Evolutionary conservation across 2,329 filamentous ascomycete species (phyloP).

Genomic region (Xylariaceae sp.): DNA sequence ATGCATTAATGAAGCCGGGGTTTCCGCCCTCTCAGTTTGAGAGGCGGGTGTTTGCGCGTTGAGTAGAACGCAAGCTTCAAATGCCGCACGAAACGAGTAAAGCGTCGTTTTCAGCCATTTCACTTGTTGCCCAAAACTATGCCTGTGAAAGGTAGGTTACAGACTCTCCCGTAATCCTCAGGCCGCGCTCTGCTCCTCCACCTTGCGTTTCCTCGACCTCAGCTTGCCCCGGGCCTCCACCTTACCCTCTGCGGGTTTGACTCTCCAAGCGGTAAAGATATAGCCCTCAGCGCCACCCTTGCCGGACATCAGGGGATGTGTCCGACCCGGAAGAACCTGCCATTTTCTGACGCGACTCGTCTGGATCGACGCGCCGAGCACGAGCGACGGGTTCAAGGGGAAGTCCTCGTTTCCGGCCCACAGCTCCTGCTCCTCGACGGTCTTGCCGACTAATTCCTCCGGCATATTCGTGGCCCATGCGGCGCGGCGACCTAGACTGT

Average conservation of each 20-base stretch:
- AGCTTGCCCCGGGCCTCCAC: conserved; percentile 79
- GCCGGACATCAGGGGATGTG: conserved; percentile 90
- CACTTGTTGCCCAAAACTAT: neutral
- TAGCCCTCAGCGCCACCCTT: conserved; percentile 86
- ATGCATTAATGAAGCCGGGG: neutral
- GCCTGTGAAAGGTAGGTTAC: neutral
- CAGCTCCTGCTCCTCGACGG: conserved; percentile 45
- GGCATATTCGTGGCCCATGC: conserved; percentile 62
- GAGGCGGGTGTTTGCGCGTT: no score
- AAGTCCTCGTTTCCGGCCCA: conserved; percentile 69
- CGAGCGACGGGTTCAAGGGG: conserved; percentile 76
- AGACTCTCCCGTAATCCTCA: conserved; percentile 3
- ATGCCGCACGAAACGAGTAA: neutral
- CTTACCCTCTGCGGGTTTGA: conserved; percentile 71
- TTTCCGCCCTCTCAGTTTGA: neutral
- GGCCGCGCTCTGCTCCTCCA: conserved; percentile 15
- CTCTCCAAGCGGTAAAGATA: conserved; percentile 76
- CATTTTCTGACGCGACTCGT: conserved; percentile 72
- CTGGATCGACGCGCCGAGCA: conserved; percentile 76
- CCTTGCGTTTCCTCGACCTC: conserved; percentile 60
- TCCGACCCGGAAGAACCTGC: conserved; percentile 88
- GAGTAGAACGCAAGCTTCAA: no score
- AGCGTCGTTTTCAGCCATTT: neutral
- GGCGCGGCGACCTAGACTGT: conserved; percentile 71
- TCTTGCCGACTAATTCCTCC: conserved; percentile 40